Conservation (phyloP, 441 rosid species). For the Erysimum pusillum region DNA sequence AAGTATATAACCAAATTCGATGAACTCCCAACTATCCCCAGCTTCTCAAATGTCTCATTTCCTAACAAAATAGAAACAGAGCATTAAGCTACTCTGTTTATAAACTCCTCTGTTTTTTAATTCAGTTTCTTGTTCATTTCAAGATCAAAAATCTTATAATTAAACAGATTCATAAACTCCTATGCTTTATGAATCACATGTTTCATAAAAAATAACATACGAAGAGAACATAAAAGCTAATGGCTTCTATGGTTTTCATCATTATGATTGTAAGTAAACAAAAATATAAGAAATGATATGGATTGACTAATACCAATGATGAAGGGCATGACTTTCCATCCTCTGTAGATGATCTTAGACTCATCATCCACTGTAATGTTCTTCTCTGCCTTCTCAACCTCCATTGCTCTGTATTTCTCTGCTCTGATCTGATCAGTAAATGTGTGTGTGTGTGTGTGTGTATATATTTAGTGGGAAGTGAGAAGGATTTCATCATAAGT, state of each 20-base stretch:
- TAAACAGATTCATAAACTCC: not conserved
- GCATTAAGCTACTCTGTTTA: slow-evolving; percentile 2
- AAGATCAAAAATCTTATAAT: slow-evolving; percentile 1
- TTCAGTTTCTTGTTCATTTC: not conserved
- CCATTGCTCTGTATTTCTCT: slow-evolving; percentile 35
- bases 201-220: not conserved
- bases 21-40: slow-evolving; percentile 72
- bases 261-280: not conserved
- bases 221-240: not conserved
- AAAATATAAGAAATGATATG: not conserved
- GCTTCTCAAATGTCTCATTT: slow-evolving; percentile 79
- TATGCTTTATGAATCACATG: not conserved
- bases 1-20: slow-evolving; percentile 69
- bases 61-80: slow-evolving; percentile 50
- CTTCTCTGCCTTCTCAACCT: slow-evolving; percentile 51
- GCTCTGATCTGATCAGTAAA: slow-evolving; percentile 10
- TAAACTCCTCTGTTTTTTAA: slow-evolving; percentile 27
- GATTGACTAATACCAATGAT: slow-evolving; percentile 56
- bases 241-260: not conserved
- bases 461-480: slow-evolving; percentile 38
- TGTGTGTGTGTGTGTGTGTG: not conserved
- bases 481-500: slow-evolving; percentile 13
- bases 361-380: slow-evolving; percentile 39
- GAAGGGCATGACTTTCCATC: slow-evolving; percentile 75
- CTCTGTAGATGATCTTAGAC: slow-evolving; percentile 57